Conservation (phyloP, 257 asterid genomes). For the Nicotiana attenuata region DNA sequence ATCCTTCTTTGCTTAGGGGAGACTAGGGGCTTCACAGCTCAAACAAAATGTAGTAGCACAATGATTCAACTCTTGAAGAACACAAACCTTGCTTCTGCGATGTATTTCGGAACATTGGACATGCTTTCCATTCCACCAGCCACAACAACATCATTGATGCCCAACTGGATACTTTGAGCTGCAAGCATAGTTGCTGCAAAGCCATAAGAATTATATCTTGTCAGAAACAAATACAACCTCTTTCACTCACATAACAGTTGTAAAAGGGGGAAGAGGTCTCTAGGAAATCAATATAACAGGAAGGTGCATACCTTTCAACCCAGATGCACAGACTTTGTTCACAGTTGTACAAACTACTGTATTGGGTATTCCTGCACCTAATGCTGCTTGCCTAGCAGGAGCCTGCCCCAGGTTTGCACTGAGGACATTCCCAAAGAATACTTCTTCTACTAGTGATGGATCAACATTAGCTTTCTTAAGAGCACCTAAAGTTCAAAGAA, state of each 20-base stretch:
- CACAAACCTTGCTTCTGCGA: slow-evolving; percentile 89
- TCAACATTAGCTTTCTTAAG: slow-evolving; percentile 85
- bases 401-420: slow-evolving; percentile 99
- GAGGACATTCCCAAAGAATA: slow-evolving; percentile 89
- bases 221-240: not conserved
- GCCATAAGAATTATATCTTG: slow-evolving; percentile 17
- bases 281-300: not conserved
- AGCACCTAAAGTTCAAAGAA: slow-evolving; percentile 53
- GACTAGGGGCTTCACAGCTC: not conserved
- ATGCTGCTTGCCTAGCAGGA: slow-evolving; percentile 99
- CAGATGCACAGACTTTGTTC: slow-evolving; percentile 99
- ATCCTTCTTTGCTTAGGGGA: slow-evolving; percentile 1
- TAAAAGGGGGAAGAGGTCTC: not conserved
- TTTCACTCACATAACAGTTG: not conserved
- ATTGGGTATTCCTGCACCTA: slow-evolving; percentile 92
- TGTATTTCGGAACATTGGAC: slow-evolving; percentile 95
- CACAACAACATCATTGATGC: slow-evolving; percentile 88
- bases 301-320: slow-evolving; percentile 78
- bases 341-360: slow-evolving; percentile 82
- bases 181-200: slow-evolving; percentile 91
- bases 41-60: not conserved
- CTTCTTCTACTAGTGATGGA: slow-evolving; percentile 90
- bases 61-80: slow-evolving; percentile 1
- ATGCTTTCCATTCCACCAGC: slow-evolving; percentile 99
- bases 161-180: slow-evolving; percentile 89